Percentiles rank a stretch among this genome's conserved stretches.
These are phyloP conservation scores for Rossbeevera mucosa DNA, from an alignment of 768 basidiomycete species.

Conservation along the genomic window DNA sequence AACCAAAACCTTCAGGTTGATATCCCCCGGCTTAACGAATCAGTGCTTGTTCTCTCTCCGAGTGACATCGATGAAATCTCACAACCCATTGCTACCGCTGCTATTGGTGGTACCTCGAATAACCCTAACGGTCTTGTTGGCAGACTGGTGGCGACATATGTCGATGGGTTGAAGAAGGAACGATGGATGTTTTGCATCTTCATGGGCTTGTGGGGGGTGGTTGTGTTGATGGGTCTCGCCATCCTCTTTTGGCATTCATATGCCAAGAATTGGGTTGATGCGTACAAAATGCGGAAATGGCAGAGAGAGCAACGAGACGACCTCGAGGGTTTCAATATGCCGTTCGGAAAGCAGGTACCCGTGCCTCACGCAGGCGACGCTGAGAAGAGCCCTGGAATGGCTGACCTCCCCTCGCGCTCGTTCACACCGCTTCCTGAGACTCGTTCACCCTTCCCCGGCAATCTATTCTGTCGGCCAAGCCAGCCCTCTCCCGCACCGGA, in stretches of 20 bases:
- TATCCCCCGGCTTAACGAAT: conserved; percentile 73
- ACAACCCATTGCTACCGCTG: conserved; percentile 77
- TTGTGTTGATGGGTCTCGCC: conserved; percentile 72
- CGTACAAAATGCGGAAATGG: conserved; percentile 46
- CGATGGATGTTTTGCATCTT: conserved; percentile 81
- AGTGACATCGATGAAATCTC: conserved; percentile 67
- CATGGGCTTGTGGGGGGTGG: conserved; percentile 76
- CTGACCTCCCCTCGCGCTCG: conserved; percentile 33
- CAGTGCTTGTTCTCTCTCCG: conserved; percentile 73
- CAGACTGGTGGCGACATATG: conserved; percentile 69
- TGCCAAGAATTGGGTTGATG: conserved; percentile 44
- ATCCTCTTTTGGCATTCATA: conserved; percentile 73
- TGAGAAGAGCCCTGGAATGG: conserved; percentile 20
- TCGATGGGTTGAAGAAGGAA: conserved; percentile 69
- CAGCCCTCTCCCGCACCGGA: conserved; percentile 26
- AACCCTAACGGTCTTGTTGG: conserved; percentile 63
- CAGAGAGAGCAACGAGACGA: conserved; percentile 47
- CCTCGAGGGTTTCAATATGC: conserved; percentile 39
- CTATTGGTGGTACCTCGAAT: conserved; percentile 55
- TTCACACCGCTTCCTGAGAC: conserved; percentile 50
- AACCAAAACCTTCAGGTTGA: conserved; percentile 80
- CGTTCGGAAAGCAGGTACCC: conserved; percentile 15
- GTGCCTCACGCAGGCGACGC: conserved; percentile 19
- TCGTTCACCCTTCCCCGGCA: conserved; percentile 29
- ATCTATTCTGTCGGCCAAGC: conserved; percentile 37